Base-by-base conservation (phyloP, 805 yeast genomes). In the Yamadazyma kitorensis region DNA sequence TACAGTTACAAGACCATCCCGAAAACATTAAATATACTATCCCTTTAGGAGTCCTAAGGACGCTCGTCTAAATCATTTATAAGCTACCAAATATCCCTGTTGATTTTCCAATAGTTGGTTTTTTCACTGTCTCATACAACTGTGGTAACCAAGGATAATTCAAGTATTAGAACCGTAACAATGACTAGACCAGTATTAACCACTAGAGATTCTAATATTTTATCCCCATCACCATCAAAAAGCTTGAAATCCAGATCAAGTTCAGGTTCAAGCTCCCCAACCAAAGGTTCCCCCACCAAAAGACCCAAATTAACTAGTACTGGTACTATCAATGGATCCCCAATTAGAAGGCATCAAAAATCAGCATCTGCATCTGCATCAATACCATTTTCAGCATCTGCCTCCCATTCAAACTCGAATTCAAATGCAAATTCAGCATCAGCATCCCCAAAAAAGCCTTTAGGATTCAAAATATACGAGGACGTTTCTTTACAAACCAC, bases 211-310 rank as follows among this genome's bases (percentile, higher is more conserved):
- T 36, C 46, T 8, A 42, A 42, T 26, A 21, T 34, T 9, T 25
- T 35, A 17, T 27, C 37, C 20, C 35, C 38, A 8, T 20, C 35
- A 5, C 33, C 39, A n/a, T 26, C 34, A 5, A 36, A 28, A 13
- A n/a, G n/a, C n/a, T n/a, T n/a, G n/a, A n/a, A n/a, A n/a, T n/a
- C n/a, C n/a, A 29, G 29, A 15, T 30, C 35, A 13, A 30, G 35
- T 12, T 38, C 43, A 10, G 34, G 35, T 25, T 34, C 40, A 2
- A 31, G 34, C n/a, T 39, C 46, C 14, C 46, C 46, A n/a, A 29
- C 39, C 4, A 42, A 39, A 29, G 19, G 27, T 7, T 39, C 46
- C 7, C 42, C 46, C 6, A 25, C 41, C 2, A 39, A 42, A 27
- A 34, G 42, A 29, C 16, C 36, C 20, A 39, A 42, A 24, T n/a